Evolutionary conservation across 2,329 filamentous ascomycete species (phyloP).

Genomic region (Endocalyx cinctus): DNA sequence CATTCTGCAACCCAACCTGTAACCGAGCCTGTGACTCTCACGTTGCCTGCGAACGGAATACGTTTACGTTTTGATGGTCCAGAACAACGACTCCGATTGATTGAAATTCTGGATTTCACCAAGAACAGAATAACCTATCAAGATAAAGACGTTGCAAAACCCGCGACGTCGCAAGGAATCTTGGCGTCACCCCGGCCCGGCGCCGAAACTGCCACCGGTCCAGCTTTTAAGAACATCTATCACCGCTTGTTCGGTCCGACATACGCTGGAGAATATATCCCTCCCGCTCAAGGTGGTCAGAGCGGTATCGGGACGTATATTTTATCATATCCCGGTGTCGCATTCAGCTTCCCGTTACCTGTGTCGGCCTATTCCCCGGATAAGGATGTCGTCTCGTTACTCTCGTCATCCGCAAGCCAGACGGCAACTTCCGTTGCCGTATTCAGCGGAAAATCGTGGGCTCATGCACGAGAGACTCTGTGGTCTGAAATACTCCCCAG

Average conservation of each 20-base stretch:
- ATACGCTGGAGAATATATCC: slow-evolving; percentile 87
- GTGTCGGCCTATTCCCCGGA: slow-evolving; percentile 67
- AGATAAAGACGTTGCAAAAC: slow-evolving; percentile 64
- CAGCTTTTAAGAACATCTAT: slow-evolving; percentile 85
- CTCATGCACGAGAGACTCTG: slow-evolving; percentile 69
- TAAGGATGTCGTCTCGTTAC: slow-evolving; percentile 79
- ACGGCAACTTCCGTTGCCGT: slow-evolving; percentile 84
- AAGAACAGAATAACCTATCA: slow-evolving; percentile 75
- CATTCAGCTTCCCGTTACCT: slow-evolving; percentile 82
- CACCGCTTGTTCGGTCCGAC: slow-evolving; percentile 90
- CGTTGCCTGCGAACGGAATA: slow-evolving; percentile 79
- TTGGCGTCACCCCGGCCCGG: slow-evolving; percentile 21
- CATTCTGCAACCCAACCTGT: slow-evolving; percentile 76
- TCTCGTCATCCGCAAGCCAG: slow-evolving; percentile 73
- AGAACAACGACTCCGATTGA: slow-evolving; percentile 83
- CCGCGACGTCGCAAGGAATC: slow-evolving; percentile 33
- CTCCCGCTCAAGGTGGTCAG: slow-evolving; percentile 48
- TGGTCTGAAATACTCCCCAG: slow-evolving; percentile 73
- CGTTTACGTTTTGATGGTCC: slow-evolving; percentile 89
- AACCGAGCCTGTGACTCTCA: slow-evolving; percentile 67
- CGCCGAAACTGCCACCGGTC: slow-evolving; percentile 46
- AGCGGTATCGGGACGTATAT: slow-evolving; percentile 69
- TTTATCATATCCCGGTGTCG: slow-evolving; percentile 89
- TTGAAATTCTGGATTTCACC: slow-evolving; percentile 87
- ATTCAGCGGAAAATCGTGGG: slow-evolving; percentile 87